Percentiles rank a stretch among this genome's conserved stretches.
Evolutionary conservation across 2,329 filamentous ascomycete genomes (phyloP).

Genomic region (Blumeriella jaapii): DNA sequence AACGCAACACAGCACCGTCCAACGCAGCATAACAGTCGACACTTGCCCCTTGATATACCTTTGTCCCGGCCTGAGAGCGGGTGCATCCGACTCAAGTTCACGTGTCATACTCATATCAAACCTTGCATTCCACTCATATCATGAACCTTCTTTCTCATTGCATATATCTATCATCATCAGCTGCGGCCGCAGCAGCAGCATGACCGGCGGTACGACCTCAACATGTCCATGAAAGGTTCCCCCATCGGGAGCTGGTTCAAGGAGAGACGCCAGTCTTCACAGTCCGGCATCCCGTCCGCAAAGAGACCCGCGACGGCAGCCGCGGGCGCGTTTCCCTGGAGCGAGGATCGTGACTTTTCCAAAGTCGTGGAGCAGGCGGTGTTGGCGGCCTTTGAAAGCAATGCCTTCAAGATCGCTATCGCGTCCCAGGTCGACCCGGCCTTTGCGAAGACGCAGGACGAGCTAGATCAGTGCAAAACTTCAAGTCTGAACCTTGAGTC

Average conservation of each 20-base stretch:
- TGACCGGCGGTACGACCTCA: background rate
- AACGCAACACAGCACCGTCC: too few species aligned
- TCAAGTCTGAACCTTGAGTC: constrained; percentile 18
- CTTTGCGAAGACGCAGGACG: constrained; percentile 15
- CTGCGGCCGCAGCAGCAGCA: too few species aligned
- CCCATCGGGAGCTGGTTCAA: constrained; percentile 16
- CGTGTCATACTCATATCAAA: too few species aligned
- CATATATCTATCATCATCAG: too few species aligned
- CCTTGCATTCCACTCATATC: too few species aligned
- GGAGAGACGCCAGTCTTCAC: constrained; percentile 14
- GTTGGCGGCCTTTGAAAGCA: constrained; percentile 14
- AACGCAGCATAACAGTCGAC: too few species aligned
- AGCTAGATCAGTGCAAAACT: constrained; percentile 15
- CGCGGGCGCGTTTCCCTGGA: constrained; percentile 8
- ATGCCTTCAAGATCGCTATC: constrained; percentile 16
- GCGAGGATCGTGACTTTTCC: constrained; percentile 11
- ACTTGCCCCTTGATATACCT: too few species aligned
- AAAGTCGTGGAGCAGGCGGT: constrained; percentile 17
- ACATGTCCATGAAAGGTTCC: constrained; percentile 11
- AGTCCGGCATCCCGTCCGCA: constrained; percentile 6
- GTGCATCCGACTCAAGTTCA: too few species aligned
- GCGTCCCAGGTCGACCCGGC: constrained; percentile 16
- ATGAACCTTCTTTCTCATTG: too few species aligned
- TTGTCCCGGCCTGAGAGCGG: too few species aligned
- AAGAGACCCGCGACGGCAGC: constrained; percentile 12